Evolutionary conservation across 116 monocot species (phyloP), one percentile per base, ranked within the genome.

Genomic region (Papilionanthe hybrid): DNA sequence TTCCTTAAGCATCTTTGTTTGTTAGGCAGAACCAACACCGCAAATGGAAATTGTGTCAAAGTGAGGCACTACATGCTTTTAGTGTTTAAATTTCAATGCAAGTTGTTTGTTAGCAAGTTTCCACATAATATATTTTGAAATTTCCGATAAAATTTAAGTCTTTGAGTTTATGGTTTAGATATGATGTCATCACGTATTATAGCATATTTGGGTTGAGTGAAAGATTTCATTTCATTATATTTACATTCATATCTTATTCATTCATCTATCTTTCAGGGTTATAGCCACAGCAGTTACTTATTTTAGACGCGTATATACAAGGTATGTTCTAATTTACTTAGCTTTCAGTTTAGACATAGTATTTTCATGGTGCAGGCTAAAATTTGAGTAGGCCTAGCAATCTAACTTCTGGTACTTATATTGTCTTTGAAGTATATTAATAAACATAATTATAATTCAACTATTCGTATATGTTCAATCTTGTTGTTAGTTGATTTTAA

Each of bases 201-300:
- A 23, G 5, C 2, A 12, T 4, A 11, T 75, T 28, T 75, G 12
- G 19, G 22, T 23, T 27, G 10, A 5, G 1, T 75, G 43, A 49
- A 75, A 73, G 73, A 73, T 32, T 32, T 44, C 10, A 53, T 53
- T 43, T 44, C 37, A 71, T 71, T 73, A 0, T 18, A 22, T n/a
- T 32, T 43, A 44, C 12, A 23, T 49, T 22, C 25, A 11, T 75
- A 11, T 47, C 5, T 69, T 69, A 69, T 32, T 71, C 29, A 28
- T 49, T 75, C 43, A 73, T 77, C 28, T 76, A 45, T 56, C 23
- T 88, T 88, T 88, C 90, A 97, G 97, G 89, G 97, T 97, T 80
- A 90, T 92, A 79, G 97, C 97, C 49, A 97, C 97, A 30, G 97
- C 97, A 79, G 91, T 91, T 63, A 88, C 94, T 84, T 97, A 97